Conservation (phyloP, 2,329 filamentous ascomycete species). For the Hypoxylon sp. region DNA sequence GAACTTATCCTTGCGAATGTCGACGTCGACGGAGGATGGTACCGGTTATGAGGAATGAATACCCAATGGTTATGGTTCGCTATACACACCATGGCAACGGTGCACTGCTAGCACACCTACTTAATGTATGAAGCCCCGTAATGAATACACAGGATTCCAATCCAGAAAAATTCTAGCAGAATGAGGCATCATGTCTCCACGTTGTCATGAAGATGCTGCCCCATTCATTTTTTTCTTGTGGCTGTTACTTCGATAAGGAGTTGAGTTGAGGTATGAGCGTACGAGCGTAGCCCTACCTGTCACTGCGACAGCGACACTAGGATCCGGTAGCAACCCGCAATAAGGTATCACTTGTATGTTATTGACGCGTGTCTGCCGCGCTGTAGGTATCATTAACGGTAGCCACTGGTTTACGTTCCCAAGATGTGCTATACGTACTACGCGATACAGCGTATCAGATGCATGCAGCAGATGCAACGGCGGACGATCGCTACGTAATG, state of each 20-base stretch:
- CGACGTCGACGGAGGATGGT: not conserved
- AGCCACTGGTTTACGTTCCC: not conserved
- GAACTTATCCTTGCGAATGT: conserved; percentile 6
- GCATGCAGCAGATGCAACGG: not conserved
- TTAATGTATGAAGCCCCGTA: not conserved
- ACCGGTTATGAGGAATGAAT: not conserved
- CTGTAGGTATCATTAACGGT: not conserved
- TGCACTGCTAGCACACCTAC: not conserved
- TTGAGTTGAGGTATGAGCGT: not conserved
- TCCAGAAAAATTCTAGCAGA: not conserved
- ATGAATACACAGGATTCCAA: not conserved
- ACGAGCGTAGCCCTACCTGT: not conserved
- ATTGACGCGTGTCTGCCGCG: conserved; percentile 19
- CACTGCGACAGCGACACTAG: not conserved
- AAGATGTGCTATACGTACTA: not conserved
- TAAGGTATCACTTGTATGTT: not conserved
- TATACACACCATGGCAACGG: not conserved
- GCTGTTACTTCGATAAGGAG: not conserved
- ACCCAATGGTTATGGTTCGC: not conserved
- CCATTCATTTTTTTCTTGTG: not conserved
- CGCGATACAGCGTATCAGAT: not conserved
- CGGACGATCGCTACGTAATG: not conserved
- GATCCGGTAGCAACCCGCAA: not conserved
- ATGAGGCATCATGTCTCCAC: not conserved
- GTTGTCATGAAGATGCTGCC: not conserved